Percentiles rank a stretch among this genome's conserved stretches.
phyloP scores from a whole-genome alignment of 179 eudicot genomes.

The Sideroxylon spinosum region DNA sequence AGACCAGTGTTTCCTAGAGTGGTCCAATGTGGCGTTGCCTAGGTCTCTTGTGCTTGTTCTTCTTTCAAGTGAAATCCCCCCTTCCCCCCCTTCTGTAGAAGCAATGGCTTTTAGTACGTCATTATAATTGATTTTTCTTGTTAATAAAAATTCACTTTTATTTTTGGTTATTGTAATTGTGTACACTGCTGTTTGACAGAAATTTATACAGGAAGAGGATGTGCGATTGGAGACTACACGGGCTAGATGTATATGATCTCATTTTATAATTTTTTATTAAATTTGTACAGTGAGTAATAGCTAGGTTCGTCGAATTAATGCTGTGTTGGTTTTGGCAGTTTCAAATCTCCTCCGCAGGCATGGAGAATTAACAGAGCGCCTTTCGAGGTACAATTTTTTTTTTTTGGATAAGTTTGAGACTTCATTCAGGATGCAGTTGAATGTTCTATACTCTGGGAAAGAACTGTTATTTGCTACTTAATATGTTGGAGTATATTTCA shows the following conservation, averaged over 20 bases:
- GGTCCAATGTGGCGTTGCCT: neutral
- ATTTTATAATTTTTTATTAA: neutral
- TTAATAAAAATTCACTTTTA: neutral
- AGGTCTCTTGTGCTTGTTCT: neutral
- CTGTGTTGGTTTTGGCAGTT: slow-evolving; percentile 43
- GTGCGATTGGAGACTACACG: slow-evolving; percentile 53
- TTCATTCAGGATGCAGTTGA: neutral
- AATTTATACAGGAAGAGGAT: slow-evolving; percentile 55
- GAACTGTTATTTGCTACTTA: slow-evolving; percentile 2
- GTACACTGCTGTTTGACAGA: slow-evolving; percentile 25
- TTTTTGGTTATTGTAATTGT: neutral
- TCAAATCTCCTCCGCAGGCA: slow-evolving; percentile 74
- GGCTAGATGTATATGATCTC: slow-evolving; percentile 56
- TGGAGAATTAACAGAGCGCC: slow-evolving; percentile 68
- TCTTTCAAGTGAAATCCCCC: neutral
- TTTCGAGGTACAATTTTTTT: slow-evolving; percentile 66
- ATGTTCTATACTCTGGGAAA: neutral
- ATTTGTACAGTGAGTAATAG: slow-evolving; percentile 4
- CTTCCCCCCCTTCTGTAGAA: neutral
- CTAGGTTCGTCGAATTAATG: neutral
- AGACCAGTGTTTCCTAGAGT: neutral
- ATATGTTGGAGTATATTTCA: no score
- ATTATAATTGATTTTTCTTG: neutral
- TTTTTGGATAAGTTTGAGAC: neutral
- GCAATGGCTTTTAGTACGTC: neutral